Conservation (phyloP, 306 rosid species). For the Casuarina equisetifolia region DNA sequence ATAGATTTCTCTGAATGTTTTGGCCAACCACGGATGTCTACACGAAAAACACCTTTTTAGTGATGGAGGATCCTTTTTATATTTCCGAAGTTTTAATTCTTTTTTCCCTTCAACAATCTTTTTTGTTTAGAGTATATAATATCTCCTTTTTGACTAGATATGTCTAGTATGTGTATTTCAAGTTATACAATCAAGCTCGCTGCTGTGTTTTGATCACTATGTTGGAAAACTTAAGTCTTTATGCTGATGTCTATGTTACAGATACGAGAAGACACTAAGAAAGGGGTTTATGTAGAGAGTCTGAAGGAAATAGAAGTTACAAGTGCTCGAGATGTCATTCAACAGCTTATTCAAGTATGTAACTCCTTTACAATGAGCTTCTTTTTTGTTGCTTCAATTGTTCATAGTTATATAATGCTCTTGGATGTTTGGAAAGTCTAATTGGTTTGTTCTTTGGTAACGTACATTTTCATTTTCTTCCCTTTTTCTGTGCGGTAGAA, state of each 20-base stretch:
- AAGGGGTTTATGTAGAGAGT: conserved; percentile 94
- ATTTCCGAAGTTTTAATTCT: not conserved
- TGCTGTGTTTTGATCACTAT: not conserved
- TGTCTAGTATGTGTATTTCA: conserved; percentile 6
- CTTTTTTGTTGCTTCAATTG: conserved; percentile 7
- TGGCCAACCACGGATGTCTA: not conserved
- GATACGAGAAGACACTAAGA: conserved; percentile 93
- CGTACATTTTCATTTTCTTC: not conserved
- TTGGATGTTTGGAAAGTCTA: not conserved
- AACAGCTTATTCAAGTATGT: conserved; percentile 79
- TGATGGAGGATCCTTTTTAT: not conserved
- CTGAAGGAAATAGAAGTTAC: conserved; percentile 86
- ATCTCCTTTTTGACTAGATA: not conserved
- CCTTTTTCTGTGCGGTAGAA: not conserved
- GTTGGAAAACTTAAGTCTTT: conserved; percentile 4
- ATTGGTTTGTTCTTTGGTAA: not conserved
- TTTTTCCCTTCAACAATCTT: not conserved
- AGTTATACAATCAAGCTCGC: not conserved
- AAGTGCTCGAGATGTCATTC: conserved; percentile 92
- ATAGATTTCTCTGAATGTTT: conserved; percentile 19
- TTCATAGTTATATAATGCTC: not conserved
- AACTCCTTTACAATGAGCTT: conserved; percentile 14
- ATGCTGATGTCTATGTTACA: conserved; percentile 29
- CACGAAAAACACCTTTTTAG: not conserved
- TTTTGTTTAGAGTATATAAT: not conserved